Percentiles rank a stretch among this genome's conserved stretches.
phyloP scores from a whole-genome alignment of 306 rosid genomes.

The Ormosia emarginata region DNA sequence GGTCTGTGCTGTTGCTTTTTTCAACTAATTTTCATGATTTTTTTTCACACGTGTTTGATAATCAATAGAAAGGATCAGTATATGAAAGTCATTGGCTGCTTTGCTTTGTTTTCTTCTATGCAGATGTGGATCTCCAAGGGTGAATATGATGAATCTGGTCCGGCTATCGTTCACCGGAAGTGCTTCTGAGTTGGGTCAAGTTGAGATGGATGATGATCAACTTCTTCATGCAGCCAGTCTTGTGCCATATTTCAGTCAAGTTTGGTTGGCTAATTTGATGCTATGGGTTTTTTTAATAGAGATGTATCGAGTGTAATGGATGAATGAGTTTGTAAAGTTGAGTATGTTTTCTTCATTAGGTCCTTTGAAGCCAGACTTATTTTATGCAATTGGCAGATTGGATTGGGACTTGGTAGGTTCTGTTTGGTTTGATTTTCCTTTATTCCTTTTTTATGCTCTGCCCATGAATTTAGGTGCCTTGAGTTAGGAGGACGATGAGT shows the following conservation, averaged over 20 bases:
- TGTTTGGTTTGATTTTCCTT: conserved; percentile 6
- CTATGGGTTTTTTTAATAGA: conserved; percentile 5
- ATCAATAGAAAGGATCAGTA: not conserved
- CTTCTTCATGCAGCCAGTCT: not conserved
- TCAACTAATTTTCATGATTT: not conserved
- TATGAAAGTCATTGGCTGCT: not conserved
- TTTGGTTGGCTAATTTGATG: conserved; percentile 9
- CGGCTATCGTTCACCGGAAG: conserved; percentile 45
- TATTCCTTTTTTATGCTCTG: not conserved
- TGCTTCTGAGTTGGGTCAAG: conserved; percentile 34
- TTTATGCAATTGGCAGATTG: not conserved
- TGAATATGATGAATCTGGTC: conserved; percentile 53
- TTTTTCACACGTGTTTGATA: not conserved
- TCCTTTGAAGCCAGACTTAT: conserved; percentile 15
- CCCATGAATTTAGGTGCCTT: conserved; percentile 21
- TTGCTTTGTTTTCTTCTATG: not conserved
- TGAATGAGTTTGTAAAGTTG: conserved; percentile 28
- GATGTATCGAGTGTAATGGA: conserved; percentile 7
- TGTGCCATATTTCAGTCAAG: conserved; percentile 15
- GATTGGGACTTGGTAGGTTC: conserved; percentile 5
- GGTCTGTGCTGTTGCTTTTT: conserved; percentile 10
- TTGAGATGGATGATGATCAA: not conserved
- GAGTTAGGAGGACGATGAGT: conserved; percentile 9
- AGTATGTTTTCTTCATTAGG: conserved; percentile 4
- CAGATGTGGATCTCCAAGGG: conserved; percentile 58